Evolutionary conservation across 129 eudicot genomes (phyloP).

Genomic region (Helianthus tuberosus): DNA sequence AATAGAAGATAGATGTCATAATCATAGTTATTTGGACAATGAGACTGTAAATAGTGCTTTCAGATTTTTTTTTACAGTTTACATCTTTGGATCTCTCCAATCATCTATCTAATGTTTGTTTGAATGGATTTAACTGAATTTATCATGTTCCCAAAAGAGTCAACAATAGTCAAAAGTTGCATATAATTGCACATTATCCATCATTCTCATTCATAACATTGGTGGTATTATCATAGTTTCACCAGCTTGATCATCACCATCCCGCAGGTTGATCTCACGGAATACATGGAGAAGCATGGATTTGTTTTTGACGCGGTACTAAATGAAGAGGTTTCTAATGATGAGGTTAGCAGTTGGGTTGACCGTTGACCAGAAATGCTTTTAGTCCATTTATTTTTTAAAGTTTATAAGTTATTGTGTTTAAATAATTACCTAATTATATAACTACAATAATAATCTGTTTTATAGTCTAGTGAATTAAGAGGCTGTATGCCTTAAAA

Average conservation of each 20-base stretch:
- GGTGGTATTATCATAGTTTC: constrained; percentile 22
- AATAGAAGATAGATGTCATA: constrained; percentile 8
- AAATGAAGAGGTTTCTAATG: constrained; percentile 96
- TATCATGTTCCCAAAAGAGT: not conserved
- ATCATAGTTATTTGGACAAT: not conserved
- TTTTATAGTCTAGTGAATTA: too few species aligned
- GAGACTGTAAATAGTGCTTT: constrained; percentile 7
- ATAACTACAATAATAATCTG: too few species aligned
- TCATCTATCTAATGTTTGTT: not conserved
- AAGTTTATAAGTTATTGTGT: not conserved
- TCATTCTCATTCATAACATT: not conserved
- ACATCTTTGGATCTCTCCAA: not conserved
- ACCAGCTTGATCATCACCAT: not conserved
- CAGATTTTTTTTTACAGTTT: not conserved
- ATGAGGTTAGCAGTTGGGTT: constrained; percentile 58
- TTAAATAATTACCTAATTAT: not conserved
- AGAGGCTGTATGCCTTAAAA: too few species aligned
- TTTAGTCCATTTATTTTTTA: not conserved
- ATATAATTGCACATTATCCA: constrained; percentile 5
- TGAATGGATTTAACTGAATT: not conserved
- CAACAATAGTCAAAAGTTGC: constrained; percentile 10
- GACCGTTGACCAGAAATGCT: not conserved
- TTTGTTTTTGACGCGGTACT: constrained; percentile 99
- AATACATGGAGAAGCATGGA: constrained; percentile 93
- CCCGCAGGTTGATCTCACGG: constrained; percentile 91